phyloP scores from a whole-genome alignment of 164 flowering plant species.

The Pachysandra terminalis region DNA sequence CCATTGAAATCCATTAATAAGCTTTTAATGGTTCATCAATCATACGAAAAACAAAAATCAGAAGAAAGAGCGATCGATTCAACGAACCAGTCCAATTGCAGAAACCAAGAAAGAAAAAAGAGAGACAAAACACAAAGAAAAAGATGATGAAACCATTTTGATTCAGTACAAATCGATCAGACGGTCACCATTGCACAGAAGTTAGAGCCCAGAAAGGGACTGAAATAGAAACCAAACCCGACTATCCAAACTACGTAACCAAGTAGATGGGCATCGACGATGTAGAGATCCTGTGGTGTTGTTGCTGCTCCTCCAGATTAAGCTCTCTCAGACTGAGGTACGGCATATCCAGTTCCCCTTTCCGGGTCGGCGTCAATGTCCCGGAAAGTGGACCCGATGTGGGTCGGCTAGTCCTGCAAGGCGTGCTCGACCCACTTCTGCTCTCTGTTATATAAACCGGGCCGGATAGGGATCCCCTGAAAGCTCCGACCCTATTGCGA shows the following conservation, averaged over 20 bases:
- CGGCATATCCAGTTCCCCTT: conserved; percentile 48
- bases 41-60: no score
- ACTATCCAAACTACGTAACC: conserved; percentile 73
- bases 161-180: no score
- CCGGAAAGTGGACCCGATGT: conserved; percentile 70
- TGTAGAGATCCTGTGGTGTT: conserved; percentile 42
- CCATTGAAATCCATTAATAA: no score
- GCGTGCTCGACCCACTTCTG: conserved; percentile 52
- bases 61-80: not conserved
- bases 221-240: no score
- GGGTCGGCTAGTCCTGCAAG: conserved; percentile 47
- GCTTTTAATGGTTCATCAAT: no score
- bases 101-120: not conserved
- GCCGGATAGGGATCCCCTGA: conserved; percentile 52
- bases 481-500: conserved; percentile 24
- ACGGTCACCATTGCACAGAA: not conserved
- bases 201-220: not conserved
- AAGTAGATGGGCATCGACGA: conserved; percentile 73
- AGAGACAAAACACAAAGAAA: not conserved
- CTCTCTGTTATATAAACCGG: conserved; percentile 72
- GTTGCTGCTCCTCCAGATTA: conserved; percentile 44
- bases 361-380: conserved; percentile 37
- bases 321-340: conserved; percentile 76
- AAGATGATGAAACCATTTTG: not conserved
- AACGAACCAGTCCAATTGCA: not conserved